phyloP scores from a whole-genome alignment of 805 yeast species.

The Teunomyces lycoperdinae region DNA sequence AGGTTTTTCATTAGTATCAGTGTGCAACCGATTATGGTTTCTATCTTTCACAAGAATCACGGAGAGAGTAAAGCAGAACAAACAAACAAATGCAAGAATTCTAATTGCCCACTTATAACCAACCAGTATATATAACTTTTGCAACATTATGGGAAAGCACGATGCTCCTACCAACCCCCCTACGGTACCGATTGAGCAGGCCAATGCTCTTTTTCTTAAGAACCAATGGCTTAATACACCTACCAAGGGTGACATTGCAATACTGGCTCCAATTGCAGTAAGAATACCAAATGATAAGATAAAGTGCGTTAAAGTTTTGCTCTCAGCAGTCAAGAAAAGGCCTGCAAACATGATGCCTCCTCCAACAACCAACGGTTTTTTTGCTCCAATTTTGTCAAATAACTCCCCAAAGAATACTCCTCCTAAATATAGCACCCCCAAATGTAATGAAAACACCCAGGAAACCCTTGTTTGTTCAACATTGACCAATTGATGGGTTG shows the following conservation, averaged over 20 bases:
- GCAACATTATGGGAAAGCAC: slow-evolving; percentile 52
- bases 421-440: slow-evolving; percentile 17
- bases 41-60: slow-evolving; percentile 5
- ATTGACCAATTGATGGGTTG: slow-evolving; percentile 12
- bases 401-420: slow-evolving; percentile 43
- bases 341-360: slow-evolving; percentile 36
- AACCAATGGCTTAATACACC: slow-evolving; percentile 48
- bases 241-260: slow-evolving; percentile 43
- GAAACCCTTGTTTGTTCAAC: slow-evolving; percentile 14
- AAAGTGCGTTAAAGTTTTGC: slow-evolving; percentile 47
- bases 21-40: not conserved
- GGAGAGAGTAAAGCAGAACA: slow-evolving; percentile 26
- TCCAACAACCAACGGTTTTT: slow-evolving; percentile 35
- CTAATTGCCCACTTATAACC: slow-evolving; percentile 58
- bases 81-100: slow-evolving; percentile 45
- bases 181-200: slow-evolving; percentile 44
- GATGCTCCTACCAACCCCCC: slow-evolving; percentile 56
- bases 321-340: slow-evolving; percentile 43
- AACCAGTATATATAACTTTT: slow-evolving; percentile 43
- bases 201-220: slow-evolving; percentile 39
- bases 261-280: slow-evolving; percentile 42
- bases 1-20: not conserved
- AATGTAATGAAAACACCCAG: slow-evolving; percentile 19
- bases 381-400: slow-evolving; percentile 46
- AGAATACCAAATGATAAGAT: slow-evolving; percentile 52